phyloP scores from a whole-genome alignment of 176 grass and related monocot genomes.

The Eleusine coracana region DNA sequence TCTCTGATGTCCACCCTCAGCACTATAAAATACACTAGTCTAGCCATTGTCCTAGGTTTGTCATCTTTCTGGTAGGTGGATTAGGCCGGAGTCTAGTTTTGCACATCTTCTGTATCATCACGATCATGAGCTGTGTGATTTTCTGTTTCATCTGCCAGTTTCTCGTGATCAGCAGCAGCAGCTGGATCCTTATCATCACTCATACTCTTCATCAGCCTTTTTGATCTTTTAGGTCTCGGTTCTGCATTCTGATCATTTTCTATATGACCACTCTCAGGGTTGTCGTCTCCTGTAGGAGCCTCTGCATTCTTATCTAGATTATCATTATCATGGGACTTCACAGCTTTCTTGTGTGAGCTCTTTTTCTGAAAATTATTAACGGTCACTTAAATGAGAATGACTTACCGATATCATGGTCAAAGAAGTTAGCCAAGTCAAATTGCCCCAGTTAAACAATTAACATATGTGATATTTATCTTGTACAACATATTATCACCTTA shows the following conservation, averaged over 20 bases:
- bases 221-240: slow-evolving; percentile 77
- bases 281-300: slow-evolving; percentile 30
- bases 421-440: neutral
- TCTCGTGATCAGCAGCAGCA: slow-evolving; percentile 25
- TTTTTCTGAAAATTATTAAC: slow-evolving; percentile 63
- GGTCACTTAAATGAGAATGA: slow-evolving; percentile 18
- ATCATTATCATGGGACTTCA: slow-evolving; percentile 47
- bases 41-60: slow-evolving; percentile 23
- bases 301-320: slow-evolving; percentile 38
- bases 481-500: neutral
- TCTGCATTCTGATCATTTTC: slow-evolving; percentile 53
- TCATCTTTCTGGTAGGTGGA: slow-evolving; percentile 11
- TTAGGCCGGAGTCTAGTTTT: slow-evolving; percentile 18
- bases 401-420: slow-evolving; percentile 4
- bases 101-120: slow-evolving; percentile 32
- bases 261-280: slow-evolving; percentile 32
- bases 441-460: neutral
- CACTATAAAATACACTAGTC: slow-evolving; percentile 19
- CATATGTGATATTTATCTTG: slow-evolving; percentile 19
- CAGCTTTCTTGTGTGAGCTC: slow-evolving; percentile 61
- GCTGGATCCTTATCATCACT: slow-evolving; percentile 48
- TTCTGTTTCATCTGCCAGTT: slow-evolving; percentile 39
- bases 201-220: slow-evolving; percentile 56
- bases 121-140: slow-evolving; percentile 1
- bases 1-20: slow-evolving; percentile 17